Base-by-base conservation (phyloP, 2,329 filamentous ascomycete species). In the Trichoderma citrinoviride region DNA sequence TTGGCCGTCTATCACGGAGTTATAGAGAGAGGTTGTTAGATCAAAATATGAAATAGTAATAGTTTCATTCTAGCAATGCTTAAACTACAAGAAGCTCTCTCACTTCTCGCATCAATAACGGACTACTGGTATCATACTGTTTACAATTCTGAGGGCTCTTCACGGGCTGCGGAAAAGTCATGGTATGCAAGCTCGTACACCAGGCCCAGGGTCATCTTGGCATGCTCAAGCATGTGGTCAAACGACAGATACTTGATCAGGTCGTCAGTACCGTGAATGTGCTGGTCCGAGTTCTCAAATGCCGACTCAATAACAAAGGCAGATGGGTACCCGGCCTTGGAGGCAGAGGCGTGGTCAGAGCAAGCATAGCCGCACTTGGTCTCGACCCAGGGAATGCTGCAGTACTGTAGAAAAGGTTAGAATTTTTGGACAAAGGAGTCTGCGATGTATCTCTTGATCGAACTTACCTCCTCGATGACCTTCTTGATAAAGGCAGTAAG, bases 201-300 rank as follows among this genome's bases (percentile, higher is more conserved):
- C 70, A 96, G 83, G 5, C 89, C 91, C 37, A 96, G 81, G 1
- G 92, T 95, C 83, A 97, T 84, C 75, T 87, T 89, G 23, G 91
- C 92, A 77, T 97, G 93, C 79, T 97, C 89, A 40, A 95, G 82
- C 92, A 97, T 96, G 76, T 97, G 93, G 74, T 93, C 87, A 74
- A 96, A 96, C 70, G 87, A 90, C 43, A 92, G 78, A 68, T 87
- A 88, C 73, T 91, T 86, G 68, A 92, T 87, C 71, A 82, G 82
- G 74, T 92, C 90, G 43, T 90, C 86, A 0, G 87, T 87, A 21
- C 84, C 85, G 73, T 92, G 89, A 64, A 92, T 92, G 70, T 90
- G 85, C 70, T 85, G 82, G 72, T 91, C 85, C 7, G 82, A 85
- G 69, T 86, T 77, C 74, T 87, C 85, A 74, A 92, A 91, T 47